These are phyloP conservation scores for Thielaviopsis punctulata DNA, from an alignment of 2,329 filamentous ascomycete species.

Conservation along the genomic window DNA sequence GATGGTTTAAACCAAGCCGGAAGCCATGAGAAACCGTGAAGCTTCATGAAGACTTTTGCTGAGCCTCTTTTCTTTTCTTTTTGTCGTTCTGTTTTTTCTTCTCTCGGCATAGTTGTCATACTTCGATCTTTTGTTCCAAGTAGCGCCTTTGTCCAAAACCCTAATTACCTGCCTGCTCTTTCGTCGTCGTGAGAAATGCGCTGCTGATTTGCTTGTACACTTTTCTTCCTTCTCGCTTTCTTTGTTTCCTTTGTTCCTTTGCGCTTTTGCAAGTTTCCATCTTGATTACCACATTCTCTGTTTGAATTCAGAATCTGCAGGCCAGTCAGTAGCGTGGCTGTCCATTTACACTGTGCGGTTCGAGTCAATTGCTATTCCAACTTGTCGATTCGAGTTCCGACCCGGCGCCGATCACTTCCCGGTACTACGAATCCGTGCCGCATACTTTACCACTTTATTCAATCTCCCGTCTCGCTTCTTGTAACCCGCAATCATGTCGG, in stretches of 20 bases:
- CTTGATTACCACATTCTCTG: not conserved
- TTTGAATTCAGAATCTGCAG: not conserved
- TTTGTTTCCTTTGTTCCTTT: too few species aligned
- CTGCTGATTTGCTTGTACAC: not conserved
- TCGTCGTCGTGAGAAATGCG: not conserved
- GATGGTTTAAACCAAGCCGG: not conserved
- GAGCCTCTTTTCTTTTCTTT: not conserved
- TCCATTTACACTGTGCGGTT: not conserved
- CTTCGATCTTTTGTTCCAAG: not conserved
- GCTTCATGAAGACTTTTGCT: not conserved
- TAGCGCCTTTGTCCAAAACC: not conserved
- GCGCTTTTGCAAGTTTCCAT: too few species aligned
- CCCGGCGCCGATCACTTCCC: not conserved
- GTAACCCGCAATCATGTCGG: conserved; percentile 42
- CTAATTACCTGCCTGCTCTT: not conserved
- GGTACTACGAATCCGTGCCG: not conserved
- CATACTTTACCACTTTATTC: not conserved
- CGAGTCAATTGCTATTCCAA: not conserved
- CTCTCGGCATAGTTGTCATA: not conserved
- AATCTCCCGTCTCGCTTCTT: not conserved
- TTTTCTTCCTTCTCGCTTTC: not conserved
- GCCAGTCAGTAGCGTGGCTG: not conserved
- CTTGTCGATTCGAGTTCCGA: not conserved
- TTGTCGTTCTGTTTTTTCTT: not conserved
- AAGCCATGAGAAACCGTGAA: not conserved